phyloP scores from a whole-genome alignment of 768 basidiomycete genomes.

The Trichaptum fuscoviolaceum region DNA sequence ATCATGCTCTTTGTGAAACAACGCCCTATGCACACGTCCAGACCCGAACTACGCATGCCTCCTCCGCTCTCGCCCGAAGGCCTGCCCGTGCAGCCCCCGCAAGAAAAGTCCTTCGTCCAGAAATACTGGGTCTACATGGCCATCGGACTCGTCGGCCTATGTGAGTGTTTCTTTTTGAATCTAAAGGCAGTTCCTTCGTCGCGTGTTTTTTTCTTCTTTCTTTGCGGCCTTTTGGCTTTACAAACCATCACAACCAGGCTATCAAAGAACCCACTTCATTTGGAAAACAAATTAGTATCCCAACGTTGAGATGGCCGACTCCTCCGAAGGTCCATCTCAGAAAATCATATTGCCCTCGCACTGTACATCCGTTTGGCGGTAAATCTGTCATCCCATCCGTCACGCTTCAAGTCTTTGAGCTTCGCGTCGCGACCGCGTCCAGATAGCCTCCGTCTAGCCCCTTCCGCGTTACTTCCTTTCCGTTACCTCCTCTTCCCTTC shows the following conservation, averaged over 20 bases:
- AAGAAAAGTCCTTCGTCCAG: conserved; percentile 76
- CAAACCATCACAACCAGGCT: no score
- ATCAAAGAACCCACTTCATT: no score
- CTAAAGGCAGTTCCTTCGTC: no score
- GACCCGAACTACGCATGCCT: conserved; percentile 63
- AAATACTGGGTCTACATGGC: conserved; percentile 89
- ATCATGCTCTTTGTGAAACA: not conserved
- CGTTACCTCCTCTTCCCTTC: not conserved
- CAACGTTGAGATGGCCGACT: no score
- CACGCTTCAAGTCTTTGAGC: not conserved
- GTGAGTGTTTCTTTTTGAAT: conserved; percentile 34
- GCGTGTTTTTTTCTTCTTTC: no score
- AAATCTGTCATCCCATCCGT: not conserved
- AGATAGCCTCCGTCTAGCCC: not conserved
- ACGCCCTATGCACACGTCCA: conserved; percentile 21
- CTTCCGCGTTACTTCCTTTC: not conserved
- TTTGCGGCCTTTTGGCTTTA: no score
- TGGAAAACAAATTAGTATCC: no score
- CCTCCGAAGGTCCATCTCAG: no score
- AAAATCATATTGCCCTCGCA: no score
- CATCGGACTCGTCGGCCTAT: conserved; percentile 48
- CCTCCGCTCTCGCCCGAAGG: conserved; percentile 65
- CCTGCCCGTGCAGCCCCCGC: conserved; percentile 49
- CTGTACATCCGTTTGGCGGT: not conserved
- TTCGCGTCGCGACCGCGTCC: not conserved